Percentiles rank a stretch among this genome's conserved stretches.
Conservation (phyloP, 305 asterid genomes). For the Fraxinus sp. region DNA sequence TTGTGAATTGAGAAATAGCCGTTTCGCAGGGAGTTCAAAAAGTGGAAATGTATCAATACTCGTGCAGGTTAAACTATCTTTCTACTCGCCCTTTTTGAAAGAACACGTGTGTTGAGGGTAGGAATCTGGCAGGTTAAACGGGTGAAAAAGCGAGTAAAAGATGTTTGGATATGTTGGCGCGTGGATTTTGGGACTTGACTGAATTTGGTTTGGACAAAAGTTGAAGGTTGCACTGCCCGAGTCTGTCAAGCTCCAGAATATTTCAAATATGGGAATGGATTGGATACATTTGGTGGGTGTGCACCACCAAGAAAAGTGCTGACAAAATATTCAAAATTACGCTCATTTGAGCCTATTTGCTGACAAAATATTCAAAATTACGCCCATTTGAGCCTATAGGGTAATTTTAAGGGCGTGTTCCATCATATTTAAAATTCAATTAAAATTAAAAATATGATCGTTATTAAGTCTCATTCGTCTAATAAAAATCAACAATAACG, state of each 20-base stretch:
- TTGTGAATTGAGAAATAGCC: slow-evolving; percentile 53
- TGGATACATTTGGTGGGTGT: not conserved
- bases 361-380: no score
- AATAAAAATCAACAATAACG: no score
- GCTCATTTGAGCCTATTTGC: no score
- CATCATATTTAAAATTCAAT: no score
- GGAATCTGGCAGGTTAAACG: not conserved
- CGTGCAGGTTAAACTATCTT: slow-evolving; percentile 10
- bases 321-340: not conserved
- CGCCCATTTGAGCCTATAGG: no score
- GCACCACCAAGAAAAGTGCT: not conserved
- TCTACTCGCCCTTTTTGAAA: not conserved
- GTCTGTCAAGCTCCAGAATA: slow-evolving; percentile 38
- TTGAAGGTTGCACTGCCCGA: slow-evolving; percentile 56
- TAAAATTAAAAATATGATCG: no score
- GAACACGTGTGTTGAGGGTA: not conserved
- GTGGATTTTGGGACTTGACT: not conserved
- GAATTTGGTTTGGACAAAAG: slow-evolving; percentile 27
- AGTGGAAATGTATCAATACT: not conserved
- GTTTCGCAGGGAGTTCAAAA: slow-evolving; percentile 39
- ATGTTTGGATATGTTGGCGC: not conserved
- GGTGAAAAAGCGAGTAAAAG: not conserved
- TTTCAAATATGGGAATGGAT: not conserved
- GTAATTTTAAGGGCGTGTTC: no score
- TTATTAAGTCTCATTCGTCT: no score